A percentile compares a stretch with the other conserved stretches of the same genome.
Conservation (phyloP, 2,329 filamentous ascomycete species). For the Paecilomyces fulvus region DNA sequence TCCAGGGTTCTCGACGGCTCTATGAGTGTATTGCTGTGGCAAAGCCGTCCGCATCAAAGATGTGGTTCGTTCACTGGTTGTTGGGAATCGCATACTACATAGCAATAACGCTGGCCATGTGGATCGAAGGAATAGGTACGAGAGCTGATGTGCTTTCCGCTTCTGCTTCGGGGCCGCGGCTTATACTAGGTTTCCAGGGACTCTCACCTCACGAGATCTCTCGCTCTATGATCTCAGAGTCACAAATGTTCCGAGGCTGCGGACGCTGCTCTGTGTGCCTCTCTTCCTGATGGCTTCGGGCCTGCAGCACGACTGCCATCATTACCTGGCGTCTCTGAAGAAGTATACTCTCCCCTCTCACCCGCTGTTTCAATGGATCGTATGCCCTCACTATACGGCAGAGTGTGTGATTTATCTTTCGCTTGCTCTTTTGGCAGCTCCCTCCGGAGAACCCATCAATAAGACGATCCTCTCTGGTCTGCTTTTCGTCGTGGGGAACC, state of each 20-base stretch:
- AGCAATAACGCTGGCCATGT: slow-evolving; percentile 63
- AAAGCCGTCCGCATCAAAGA: slow-evolving; percentile 61
- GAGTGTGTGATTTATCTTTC: slow-evolving; percentile 78
- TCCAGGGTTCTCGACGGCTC: slow-evolving; percentile 67
- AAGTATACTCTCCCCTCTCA: slow-evolving; percentile 76
- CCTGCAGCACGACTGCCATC: slow-evolving; percentile 67
- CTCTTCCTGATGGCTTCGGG: slow-evolving; percentile 62
- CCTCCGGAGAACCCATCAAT: slow-evolving; percentile 58
- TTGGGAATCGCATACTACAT: slow-evolving; percentile 73
- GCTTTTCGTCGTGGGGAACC: slow-evolving; percentile 67
- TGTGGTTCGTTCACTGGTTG: slow-evolving; percentile 80
- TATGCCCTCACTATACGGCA: slow-evolving; percentile 87
- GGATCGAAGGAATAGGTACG: slow-evolving; percentile 73
- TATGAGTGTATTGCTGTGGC: slow-evolving; percentile 63
- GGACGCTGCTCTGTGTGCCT: slow-evolving; percentile 48
- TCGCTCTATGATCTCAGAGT: slow-evolving; percentile 28
- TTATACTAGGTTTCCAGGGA: slow-evolving; percentile 11
- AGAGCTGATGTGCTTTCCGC: slow-evolving; percentile 5
- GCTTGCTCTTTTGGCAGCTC: slow-evolving; percentile 67
- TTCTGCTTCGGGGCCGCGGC: background rate
- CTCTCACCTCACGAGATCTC: slow-evolving; percentile 25
- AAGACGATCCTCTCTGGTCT: slow-evolving; percentile 62
- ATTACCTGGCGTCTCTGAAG: slow-evolving; percentile 58
- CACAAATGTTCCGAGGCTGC: slow-evolving; percentile 36
- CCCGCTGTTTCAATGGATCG: slow-evolving; percentile 60